Base-by-base conservation (phyloP, 2,329 filamentous ascomycete species). In the Fusarium sp. region DNA sequence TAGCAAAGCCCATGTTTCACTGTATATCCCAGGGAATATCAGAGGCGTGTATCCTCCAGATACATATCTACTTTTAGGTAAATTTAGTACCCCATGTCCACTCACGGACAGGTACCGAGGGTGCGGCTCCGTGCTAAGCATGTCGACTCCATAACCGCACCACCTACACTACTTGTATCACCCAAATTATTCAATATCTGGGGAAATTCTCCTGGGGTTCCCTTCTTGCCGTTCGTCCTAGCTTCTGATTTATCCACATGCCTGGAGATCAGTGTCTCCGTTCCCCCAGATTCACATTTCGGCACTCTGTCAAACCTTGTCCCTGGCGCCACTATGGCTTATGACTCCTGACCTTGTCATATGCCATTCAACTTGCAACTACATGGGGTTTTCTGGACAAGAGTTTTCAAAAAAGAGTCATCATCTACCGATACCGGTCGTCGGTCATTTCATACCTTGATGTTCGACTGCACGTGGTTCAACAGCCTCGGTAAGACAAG, bases 81-180 rank as follows among this genome's bases (percentile, higher is more conserved):
- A 53, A 38, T 29, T 38, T 27, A 60, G 38, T 53, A 56, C 57
- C 63, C 57, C 62, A 34, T 61, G 51, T 38, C 61, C 64, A 66
- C 62, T 47, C 60, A 68, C 72, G 72, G 72, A 70, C 72, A 72
- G 64, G 65, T 57, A 64, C 72, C 72, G 72, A 74, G 72, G 40
- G 52, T 68, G 65, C 67, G 72, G 70, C 67, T 74, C 72, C 72
- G 58, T 65, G 55, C 62, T 59, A 67, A 57, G 44, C 53, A 56
- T 53, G 43, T 62, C 69, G 47, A 58, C 53, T 49, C 63, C 62
- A 65, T 60, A 32, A 56, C 53, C 54, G 34, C 41, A 52, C 54
- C 40, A 44, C 34, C 45, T 38, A 57, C 34, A 29, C 45, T 38
- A 57, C 34, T 60, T 27, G 38, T 30, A 44, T 25, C 43, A 56